Evolutionary conservation across 2,329 filamentous ascomycete genomes (phyloP), one percentile per base, ranked within the genome.

Genomic region (Fulvia fulva): DNA sequence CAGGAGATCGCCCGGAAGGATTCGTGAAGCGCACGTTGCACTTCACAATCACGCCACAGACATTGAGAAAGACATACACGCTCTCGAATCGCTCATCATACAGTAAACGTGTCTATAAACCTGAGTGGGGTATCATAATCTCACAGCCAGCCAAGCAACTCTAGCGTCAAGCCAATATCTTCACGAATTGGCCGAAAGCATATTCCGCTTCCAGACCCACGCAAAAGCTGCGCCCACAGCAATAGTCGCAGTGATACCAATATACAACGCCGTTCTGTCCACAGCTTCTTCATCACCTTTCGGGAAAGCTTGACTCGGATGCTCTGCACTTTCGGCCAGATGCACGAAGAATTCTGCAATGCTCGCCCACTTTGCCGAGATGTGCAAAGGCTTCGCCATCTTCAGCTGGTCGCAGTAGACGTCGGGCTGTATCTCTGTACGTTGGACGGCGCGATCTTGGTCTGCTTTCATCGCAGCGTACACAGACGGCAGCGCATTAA

Each of bases 391-490:
- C 2, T 92, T 87, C 56, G 89, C 87, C 89, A 97, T 96, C 71
- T 90, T 92, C 66, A 96, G 78, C 37, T 83, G 82, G 52, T 87
- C 85, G 0, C 92, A 95, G 75, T 97, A 97, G 63, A 91, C 87
- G 71, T 99, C 94, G 1, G 94, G 94, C 74, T 97, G 93, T 63
- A 88, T 78, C 73, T 96, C 91, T 60, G 89, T 89, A 59, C 94
- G 84, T 76, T 99, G 94, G n/a, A 91, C 97, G 3, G 93, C 95
- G 74, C 96, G 96, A 74, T 99, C 94, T 65, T 89, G 86, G 74
- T 99, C 94, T 2, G 94, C 94, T 75, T 99, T 99, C 59, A 97
- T 80, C 0, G 93, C 94, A 1, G 91, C 90, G 72, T 96, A 99
- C 7, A 99, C 87, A 8, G 90, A 88, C 0, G 94, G 94, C 26